These are phyloP conservation scores for Boeremia lycopersici DNA, from an alignment of 2,329 filamentous ascomycete species.

Conservation along the genomic window DNA sequence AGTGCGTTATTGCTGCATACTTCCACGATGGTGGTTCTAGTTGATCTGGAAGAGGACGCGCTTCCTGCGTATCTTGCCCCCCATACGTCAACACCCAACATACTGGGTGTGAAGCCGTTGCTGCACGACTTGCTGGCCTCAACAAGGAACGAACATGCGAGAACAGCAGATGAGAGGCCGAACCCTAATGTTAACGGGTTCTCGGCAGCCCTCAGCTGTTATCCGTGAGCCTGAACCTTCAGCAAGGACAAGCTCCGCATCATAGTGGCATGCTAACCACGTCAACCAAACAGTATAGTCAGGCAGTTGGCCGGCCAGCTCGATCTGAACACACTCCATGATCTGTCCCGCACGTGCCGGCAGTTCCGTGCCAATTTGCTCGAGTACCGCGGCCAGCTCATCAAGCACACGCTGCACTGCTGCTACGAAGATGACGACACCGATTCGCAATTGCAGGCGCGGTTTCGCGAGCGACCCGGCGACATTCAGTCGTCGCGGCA, in stretches of 20 bases:
- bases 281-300: constrained; percentile 66
- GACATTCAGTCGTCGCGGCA: constrained; percentile 22
- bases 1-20: constrained; percentile 17
- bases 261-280: constrained; percentile 38
- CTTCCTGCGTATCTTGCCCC: constrained; percentile 28
- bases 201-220: constrained; percentile 68
- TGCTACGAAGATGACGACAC: constrained; percentile 67
- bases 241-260: constrained; percentile 39
- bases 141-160: constrained; percentile 8
- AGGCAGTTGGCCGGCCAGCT: constrained; percentile 75
- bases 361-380: constrained; percentile 78
- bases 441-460: constrained; percentile 56
- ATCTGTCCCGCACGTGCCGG: constrained; percentile 80
- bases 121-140: constrained; percentile 32
- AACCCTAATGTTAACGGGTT: constrained; percentile 65
- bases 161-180: constrained; percentile 37
- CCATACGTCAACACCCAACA: constrained; percentile 25
- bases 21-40: constrained; percentile 51
- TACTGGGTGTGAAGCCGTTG: constrained; percentile 34
- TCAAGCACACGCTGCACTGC: constrained; percentile 79
- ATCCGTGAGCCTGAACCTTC: constrained; percentile 64
- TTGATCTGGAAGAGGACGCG: constrained; percentile 52
- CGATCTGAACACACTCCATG: constrained; percentile 86
- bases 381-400: constrained; percentile 75
- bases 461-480: constrained; percentile 27